Evolutionary conservation across 1,284 basidiomycete genomes (phyloP).

Genomic region (Singerocomus inundabilis): DNA sequence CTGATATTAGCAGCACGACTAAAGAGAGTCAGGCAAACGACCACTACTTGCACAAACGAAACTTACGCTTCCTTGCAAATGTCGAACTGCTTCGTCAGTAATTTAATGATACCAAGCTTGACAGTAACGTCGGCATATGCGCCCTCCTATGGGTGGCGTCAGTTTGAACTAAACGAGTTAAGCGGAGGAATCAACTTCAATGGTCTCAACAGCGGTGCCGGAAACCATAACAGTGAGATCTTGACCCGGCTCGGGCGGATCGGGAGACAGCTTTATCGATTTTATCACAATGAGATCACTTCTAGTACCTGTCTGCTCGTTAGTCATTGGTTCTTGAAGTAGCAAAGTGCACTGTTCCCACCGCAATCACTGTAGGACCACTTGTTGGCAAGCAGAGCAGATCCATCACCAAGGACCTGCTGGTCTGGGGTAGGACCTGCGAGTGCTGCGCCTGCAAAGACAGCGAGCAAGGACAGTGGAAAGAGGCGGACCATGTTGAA

Average conservation of each 20-base stretch:
- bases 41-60: neutral
- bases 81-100: constrained; percentile 80
- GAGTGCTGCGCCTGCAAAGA: constrained; percentile 33
- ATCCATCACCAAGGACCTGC: constrained; percentile 35
- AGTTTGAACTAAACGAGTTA: constrained; percentile 1
- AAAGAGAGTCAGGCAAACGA: constrained; percentile 8
- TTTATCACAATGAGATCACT: constrained; percentile 57
- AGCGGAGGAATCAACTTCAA: constrained; percentile 56
- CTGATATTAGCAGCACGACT: constrained; percentile 68
- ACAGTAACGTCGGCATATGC: constrained; percentile 85
- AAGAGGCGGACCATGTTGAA: constrained; percentile 45
- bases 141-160: constrained; percentile 66
- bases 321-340: neutral
- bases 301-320: constrained; percentile 41
- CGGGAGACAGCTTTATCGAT: constrained; percentile 68
- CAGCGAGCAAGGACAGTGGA: constrained; percentile 39
- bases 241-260: constrained; percentile 81
- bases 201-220: constrained; percentile 54
- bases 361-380: constrained; percentile 65
- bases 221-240: constrained; percentile 79
- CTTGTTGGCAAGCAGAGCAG: constrained; percentile 39
- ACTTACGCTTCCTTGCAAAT: constrained; percentile 92
- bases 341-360: constrained; percentile 26
- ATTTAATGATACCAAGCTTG: constrained; percentile 85
- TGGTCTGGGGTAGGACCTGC: constrained; percentile 41